Evolutionary conservation across 1,139 yeast species (phyloP).

Genomic region (Diutina siamensis): DNA sequence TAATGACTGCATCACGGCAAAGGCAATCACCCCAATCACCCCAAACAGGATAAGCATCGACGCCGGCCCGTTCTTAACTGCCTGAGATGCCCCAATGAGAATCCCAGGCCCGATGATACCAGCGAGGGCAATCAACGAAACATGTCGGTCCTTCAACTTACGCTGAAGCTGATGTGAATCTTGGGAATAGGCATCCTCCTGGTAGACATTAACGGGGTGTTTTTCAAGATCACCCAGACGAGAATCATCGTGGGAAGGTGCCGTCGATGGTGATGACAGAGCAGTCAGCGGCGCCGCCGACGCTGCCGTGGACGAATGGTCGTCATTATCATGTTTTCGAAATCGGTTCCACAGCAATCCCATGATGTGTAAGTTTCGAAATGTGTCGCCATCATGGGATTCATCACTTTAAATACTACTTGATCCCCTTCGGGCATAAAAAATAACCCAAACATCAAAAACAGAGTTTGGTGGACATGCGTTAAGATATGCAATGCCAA

Average conservation of each 20-base stretch:
- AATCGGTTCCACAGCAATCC: background rate
- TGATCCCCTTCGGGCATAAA: background rate
- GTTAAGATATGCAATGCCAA: background rate
- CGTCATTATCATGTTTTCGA: background rate
- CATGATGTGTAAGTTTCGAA: background rate
- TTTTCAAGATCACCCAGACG: background rate
- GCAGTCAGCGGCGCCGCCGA: background rate
- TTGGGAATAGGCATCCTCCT: conserved; percentile 6
- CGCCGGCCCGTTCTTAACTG: conserved; percentile 35
- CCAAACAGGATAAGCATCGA: conserved; percentile 33
- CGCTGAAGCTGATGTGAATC: conserved; percentile 18
- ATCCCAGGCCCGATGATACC: conserved; percentile 50
- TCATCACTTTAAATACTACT: background rate
- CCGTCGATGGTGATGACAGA: background rate
- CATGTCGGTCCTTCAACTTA: conserved; percentile 31
- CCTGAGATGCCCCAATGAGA: conserved; percentile 35
- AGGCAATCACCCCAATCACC: conserved; percentile 43
- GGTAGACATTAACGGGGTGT: background rate
- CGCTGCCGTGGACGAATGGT: background rate
- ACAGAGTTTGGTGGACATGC: background rate
- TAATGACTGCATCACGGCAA: conserved; percentile 45
- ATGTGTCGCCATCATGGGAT: background rate
- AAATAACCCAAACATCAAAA: background rate
- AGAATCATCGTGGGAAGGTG: background rate
- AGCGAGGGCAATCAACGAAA: conserved; percentile 37